Evolutionary conservation across 129 eudicot genomes (phyloP).

Genomic region (Cynara cardunculus): DNA sequence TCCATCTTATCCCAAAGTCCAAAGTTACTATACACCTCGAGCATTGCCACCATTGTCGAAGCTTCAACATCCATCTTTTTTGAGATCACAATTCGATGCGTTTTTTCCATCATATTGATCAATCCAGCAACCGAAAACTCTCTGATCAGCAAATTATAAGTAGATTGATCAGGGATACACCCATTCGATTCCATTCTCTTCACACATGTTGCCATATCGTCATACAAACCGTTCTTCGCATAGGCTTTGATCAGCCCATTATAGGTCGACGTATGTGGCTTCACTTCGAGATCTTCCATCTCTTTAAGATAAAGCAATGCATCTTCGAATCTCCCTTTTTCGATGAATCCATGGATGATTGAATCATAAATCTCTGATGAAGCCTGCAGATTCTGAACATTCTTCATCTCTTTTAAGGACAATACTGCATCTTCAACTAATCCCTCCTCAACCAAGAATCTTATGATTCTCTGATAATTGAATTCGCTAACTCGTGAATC

Average conservation of each 20-base stretch:
- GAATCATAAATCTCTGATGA: slow-evolving; percentile 17
- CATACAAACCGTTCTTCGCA: slow-evolving; percentile 30
- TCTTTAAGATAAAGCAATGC: slow-evolving; percentile 38
- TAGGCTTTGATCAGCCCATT: slow-evolving; percentile 38
- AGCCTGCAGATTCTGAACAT: slow-evolving; percentile 12
- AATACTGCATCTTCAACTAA: slow-evolving; percentile 24
- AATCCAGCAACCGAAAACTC: slow-evolving; percentile 48
- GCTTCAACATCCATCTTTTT: slow-evolving; percentile 42
- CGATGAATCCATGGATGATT: slow-evolving; percentile 23
- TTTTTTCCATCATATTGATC: slow-evolving; percentile 48
- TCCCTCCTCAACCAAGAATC: slow-evolving; percentile 33
- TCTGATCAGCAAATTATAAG: slow-evolving; percentile 44
- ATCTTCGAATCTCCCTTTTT: slow-evolving; percentile 24
- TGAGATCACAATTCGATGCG: slow-evolving; percentile 23
- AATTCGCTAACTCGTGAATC: slow-evolving; percentile 23
- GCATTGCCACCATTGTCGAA: slow-evolving; percentile 44
- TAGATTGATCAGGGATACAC: slow-evolving; percentile 37
- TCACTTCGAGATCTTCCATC: slow-evolving; percentile 30
- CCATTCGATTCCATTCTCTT: slow-evolving; percentile 36
- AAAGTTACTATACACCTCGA: slow-evolving; percentile 45
- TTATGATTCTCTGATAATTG: slow-evolving; percentile 35
- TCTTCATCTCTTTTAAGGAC: slow-evolving; percentile 29
- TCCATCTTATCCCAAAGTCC: slow-evolving; percentile 45
- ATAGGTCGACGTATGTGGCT: slow-evolving; percentile 27
- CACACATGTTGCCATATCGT: slow-evolving; percentile 41